Evolutionary conservation across 2,329 filamentous ascomycete species (phyloP).

Genomic region (Trichoderma sp.): DNA sequence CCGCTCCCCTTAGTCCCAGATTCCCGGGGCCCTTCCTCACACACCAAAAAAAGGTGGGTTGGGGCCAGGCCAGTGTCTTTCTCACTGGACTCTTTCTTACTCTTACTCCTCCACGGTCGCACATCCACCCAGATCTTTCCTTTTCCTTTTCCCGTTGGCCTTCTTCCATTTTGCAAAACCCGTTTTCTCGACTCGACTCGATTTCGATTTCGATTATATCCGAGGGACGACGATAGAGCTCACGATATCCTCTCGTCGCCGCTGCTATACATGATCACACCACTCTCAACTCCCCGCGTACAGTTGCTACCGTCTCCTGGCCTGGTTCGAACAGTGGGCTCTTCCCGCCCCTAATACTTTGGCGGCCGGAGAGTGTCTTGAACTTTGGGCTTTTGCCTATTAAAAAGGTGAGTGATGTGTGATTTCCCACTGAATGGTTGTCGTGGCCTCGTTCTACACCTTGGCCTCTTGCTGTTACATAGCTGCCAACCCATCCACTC

Average conservation of each 20-base stretch:
- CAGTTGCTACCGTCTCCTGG: neutral
- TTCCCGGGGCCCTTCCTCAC: slow-evolving; percentile 18
- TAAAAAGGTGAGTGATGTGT: neutral
- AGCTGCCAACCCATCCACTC: neutral
- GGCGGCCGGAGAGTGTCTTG: slow-evolving; percentile 16
- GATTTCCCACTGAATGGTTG: neutral
- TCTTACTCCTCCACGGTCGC: slow-evolving; percentile 15
- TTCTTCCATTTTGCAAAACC: neutral
- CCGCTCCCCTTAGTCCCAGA: slow-evolving; percentile 19
- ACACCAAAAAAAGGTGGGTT: neutral
- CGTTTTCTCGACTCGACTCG: neutral
- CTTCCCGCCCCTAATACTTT: slow-evolving; percentile 11
- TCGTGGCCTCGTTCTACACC: neutral
- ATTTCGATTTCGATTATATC: neutral
- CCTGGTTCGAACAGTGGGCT: neutral
- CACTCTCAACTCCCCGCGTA: neutral
- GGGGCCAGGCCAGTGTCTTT: neutral
- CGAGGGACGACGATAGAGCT: neutral
- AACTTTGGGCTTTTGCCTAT: neutral
- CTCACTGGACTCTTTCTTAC: neutral
- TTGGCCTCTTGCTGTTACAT: neutral
- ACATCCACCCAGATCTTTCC: slow-evolving; percentile 18
- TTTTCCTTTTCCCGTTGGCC: slow-evolving; percentile 1
- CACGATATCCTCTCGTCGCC: neutral
- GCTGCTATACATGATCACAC: neutral